Evolutionary conservation across 2,329 filamentous ascomycete genomes (phyloP).

Genomic region (Lecanoromycetidae sp.): DNA sequence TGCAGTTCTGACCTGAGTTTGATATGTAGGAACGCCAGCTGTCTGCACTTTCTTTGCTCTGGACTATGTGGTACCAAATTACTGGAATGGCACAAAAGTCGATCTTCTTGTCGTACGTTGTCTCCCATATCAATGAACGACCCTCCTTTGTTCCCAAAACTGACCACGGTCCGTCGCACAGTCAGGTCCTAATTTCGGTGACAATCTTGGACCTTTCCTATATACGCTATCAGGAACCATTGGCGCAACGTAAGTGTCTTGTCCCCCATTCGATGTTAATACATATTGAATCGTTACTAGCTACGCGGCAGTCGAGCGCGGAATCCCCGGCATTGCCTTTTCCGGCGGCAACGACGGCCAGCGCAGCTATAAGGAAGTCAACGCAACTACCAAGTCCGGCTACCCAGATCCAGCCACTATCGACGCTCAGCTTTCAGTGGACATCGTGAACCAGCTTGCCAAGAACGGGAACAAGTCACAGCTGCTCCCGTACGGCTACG

Average conservation of each 20-base stretch:
- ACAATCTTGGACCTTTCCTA: conserved; percentile 43
- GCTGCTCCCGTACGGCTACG: conserved; percentile 38
- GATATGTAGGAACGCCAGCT: no score
- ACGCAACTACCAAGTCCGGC: conserved; percentile 26
- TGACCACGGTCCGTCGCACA: no score
- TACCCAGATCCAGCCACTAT: conserved; percentile 32
- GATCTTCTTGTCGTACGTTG: conserved; percentile 45
- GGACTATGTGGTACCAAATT: conserved; percentile 43
- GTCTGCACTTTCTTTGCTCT: conserved; percentile 45
- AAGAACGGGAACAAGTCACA: conserved; percentile 25
- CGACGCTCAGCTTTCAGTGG: conserved; percentile 32
- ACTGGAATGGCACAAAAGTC: conserved; percentile 36
- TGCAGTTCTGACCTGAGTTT: no score
- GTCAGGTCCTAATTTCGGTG: conserved; percentile 46
- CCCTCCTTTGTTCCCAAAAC: no score
- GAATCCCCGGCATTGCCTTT: conserved; percentile 40
- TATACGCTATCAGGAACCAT: conserved; percentile 41
- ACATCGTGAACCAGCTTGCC: conserved; percentile 36
- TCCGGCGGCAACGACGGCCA: conserved; percentile 34
- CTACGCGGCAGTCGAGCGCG: conserved; percentile 38
- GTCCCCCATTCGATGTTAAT: no score
- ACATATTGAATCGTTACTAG: no score
- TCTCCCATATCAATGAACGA: no score
- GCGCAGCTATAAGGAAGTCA: conserved; percentile 34
- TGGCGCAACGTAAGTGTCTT: no score